Evolutionary conservation across 768 basidiomycete species (phyloP).

Genomic region (Suillus subluteus): DNA sequence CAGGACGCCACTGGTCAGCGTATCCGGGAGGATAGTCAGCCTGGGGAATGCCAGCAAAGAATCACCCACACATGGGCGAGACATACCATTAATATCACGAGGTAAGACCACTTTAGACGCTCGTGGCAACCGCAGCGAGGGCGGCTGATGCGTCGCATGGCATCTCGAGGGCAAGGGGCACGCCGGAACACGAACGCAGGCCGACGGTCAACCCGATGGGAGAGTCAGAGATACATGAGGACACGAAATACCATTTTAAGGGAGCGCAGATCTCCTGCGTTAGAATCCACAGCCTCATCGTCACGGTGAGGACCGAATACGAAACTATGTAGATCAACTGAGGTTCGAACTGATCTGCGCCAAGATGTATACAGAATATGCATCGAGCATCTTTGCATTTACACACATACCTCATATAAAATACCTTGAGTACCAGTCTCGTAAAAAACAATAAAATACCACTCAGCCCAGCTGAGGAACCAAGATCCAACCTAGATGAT

Average conservation of each 20-base stretch:
- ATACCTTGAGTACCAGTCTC: slow-evolving; percentile 16
- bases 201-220: not conserved
- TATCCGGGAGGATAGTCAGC: not conserved
- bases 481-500: not conserved
- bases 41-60: not conserved
- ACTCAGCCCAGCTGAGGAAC: slow-evolving; percentile 12
- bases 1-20: not conserved
- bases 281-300: not conserved
- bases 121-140: not conserved
- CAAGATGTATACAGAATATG: slow-evolving; percentile 10
- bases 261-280: not conserved
- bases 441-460: slow-evolving; percentile 6
- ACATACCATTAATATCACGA: not conserved
- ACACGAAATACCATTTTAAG: not conserved
- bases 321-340: not conserved
- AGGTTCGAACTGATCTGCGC: not conserved
- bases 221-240: not conserved
- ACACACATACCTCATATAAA: not conserved
- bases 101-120: not conserved
- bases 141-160: not conserved
- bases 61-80: not conserved
- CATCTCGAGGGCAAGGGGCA: not conserved
- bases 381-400: slow-evolving; percentile 16
- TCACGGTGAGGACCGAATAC: not conserved
- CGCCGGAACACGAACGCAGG: not conserved